Evolutionary conservation across 2,329 filamentous ascomycete species (phyloP).

Genomic region (Calonectria henricotiae): DNA sequence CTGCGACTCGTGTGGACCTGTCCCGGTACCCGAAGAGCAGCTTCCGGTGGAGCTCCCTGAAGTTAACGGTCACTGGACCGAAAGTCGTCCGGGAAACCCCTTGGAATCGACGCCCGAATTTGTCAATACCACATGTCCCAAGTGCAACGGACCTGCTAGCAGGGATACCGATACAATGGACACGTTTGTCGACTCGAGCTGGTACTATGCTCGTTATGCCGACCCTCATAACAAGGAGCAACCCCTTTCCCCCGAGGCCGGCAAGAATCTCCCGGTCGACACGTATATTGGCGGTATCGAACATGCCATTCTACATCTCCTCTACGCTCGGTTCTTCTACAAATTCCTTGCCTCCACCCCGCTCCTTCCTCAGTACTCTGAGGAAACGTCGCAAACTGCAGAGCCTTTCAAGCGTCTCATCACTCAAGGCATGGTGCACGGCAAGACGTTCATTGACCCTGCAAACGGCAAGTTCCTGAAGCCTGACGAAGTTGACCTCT

Average conservation of each 20-base stretch:
- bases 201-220: slow-evolving; percentile 89
- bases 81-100: slow-evolving; percentile 82
- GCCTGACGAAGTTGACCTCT: slow-evolving; percentile 81
- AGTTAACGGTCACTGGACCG: slow-evolving; percentile 78
- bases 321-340: slow-evolving; percentile 92
- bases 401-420: slow-evolving; percentile 90
- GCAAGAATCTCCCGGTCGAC: slow-evolving; percentile 81
- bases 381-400: slow-evolving; percentile 59
- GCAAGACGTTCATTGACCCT: slow-evolving; percentile 85
- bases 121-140: slow-evolving; percentile 83
- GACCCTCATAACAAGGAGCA: slow-evolving; percentile 77
- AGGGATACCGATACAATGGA: slow-evolving; percentile 97
- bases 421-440: slow-evolving; percentile 94
- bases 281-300: slow-evolving; percentile 93
- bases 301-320: slow-evolving; percentile 90
- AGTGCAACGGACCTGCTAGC: slow-evolving; percentile 79
- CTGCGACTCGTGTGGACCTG: slow-evolving; percentile 82
- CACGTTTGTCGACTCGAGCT: slow-evolving; percentile 95
- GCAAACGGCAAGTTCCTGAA: slow-evolving; percentile 83
- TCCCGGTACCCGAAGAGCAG: slow-evolving; percentile 83
- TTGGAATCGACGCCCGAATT: slow-evolving; percentile 81
- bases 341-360: slow-evolving; percentile 81
- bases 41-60: slow-evolving; percentile 84
- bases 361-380: slow-evolving; percentile 62
- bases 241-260: slow-evolving; percentile 75